Conservation (phyloP, 768 basidiomycete species). For the Mycena filopes region DNA sequence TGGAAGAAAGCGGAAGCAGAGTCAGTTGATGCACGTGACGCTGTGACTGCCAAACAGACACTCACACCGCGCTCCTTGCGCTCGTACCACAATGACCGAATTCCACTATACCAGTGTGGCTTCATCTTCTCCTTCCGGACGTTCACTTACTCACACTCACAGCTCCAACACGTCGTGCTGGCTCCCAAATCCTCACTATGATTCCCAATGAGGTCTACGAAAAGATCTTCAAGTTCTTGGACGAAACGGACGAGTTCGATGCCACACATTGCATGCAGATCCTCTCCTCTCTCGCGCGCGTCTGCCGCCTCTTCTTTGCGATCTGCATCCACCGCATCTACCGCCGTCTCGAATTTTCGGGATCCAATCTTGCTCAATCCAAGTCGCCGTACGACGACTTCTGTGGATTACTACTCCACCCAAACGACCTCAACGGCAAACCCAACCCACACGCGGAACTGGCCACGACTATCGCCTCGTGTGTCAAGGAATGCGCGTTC, state of each 20-base stretch:
- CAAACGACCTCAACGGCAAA: background rate
- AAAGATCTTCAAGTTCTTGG: conserved; percentile 50
- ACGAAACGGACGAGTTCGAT: conserved; percentile 31
- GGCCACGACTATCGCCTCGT: conserved; percentile 9
- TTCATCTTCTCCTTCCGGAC: background rate
- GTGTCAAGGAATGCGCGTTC: conserved; percentile 23
- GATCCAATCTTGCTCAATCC: background rate
- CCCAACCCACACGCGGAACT: background rate
- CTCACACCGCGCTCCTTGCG: too few species aligned
- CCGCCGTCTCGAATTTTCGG: conserved; percentile 41
- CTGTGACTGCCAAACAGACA: too few species aligned
- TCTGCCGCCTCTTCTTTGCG: conserved; percentile 56
- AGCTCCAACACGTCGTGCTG: conserved; percentile 41
- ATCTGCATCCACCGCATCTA: conserved; percentile 53
- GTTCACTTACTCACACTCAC: background rate
- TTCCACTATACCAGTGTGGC: conserved; percentile 25
- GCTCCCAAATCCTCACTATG: conserved; percentile 31
- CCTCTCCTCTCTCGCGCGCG: conserved; percentile 47
- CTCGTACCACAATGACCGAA: background rate
- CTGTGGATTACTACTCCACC: conserved; percentile 15
- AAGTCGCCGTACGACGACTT: background rate
- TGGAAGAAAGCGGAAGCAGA: too few species aligned
- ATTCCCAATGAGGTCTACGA: conserved; percentile 59
- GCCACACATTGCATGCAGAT: conserved; percentile 32
- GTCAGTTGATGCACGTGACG: too few species aligned